Evolutionary conservation across 495 filamentous ascomycete species (phyloP).

Genomic region (Platismatia glauca): DNA sequence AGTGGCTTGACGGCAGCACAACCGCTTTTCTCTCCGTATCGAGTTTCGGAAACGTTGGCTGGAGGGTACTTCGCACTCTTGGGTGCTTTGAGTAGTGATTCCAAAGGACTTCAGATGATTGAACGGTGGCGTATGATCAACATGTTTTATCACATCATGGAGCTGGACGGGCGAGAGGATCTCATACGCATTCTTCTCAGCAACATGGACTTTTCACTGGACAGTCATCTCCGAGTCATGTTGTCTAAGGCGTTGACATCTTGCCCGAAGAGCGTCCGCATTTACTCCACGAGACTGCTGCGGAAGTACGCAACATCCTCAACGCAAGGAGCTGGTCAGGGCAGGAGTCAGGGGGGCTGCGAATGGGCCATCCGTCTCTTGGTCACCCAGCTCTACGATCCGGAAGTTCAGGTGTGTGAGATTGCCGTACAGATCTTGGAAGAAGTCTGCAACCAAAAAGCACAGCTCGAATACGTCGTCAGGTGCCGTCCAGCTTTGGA

Average conservation of each 20-base stretch:
- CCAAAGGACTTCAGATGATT: slow-evolving; percentile 77
- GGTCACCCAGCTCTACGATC: slow-evolving; percentile 96
- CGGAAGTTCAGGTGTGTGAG: slow-evolving; percentile 91
- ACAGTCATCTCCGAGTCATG: slow-evolving; percentile 84
- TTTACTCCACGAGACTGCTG: slow-evolving; percentile 73
- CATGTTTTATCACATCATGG: slow-evolving; percentile 98
- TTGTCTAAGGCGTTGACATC: slow-evolving; percentile 87
- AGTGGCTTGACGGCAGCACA: slow-evolving; percentile 82
- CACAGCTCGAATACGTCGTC: slow-evolving; percentile 88
- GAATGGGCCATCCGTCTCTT: slow-evolving; percentile 95
- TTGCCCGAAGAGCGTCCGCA: slow-evolving; percentile 82
- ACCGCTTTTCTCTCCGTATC: slow-evolving; percentile 77
- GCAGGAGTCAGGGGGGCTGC: slow-evolving; percentile 33
- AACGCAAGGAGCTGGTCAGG: slow-evolving; percentile 21
- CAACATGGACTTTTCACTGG: slow-evolving; percentile 84
- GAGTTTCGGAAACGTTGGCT: slow-evolving; percentile 73
- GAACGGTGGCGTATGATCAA: slow-evolving; percentile 96
- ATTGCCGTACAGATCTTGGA: slow-evolving; percentile 93
- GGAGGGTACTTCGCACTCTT: slow-evolving; percentile 92
- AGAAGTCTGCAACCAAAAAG: slow-evolving; percentile 87
- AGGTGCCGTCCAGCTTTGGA: slow-evolving; percentile 93
- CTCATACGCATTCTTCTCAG: slow-evolving; percentile 76
- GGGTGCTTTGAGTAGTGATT: slow-evolving; percentile 72
- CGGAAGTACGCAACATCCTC: slow-evolving; percentile 66
- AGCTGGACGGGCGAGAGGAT: slow-evolving; percentile 81